Percentiles rank a stretch among this genome's conserved stretches.
Conservation (phyloP, 2,329 filamentous ascomycete species). For the Orbilia blumenaviensis region DNA sequence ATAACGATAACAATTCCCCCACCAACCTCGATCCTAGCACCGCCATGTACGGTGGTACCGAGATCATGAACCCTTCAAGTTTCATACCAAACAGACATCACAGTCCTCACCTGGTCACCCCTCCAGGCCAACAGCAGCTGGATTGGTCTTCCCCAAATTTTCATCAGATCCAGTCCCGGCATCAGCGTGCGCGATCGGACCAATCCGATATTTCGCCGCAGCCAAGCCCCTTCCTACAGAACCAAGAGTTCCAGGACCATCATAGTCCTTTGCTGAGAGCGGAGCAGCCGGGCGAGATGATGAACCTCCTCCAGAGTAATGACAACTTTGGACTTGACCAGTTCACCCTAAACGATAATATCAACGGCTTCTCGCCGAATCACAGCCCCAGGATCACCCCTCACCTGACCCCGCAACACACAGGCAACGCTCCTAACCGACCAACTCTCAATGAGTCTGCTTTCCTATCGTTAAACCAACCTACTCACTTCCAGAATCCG, state of each 20-base stretch:
- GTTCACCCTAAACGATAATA: constrained; percentile 56
- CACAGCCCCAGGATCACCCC: constrained; percentile 56
- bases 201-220: constrained; percentile 57
- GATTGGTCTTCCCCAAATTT: constrained; percentile 51
- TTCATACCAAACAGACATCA: constrained; percentile 44
- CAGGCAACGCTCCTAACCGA: constrained; percentile 54
- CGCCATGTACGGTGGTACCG: constrained; percentile 49
- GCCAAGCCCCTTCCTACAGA: constrained; percentile 55
- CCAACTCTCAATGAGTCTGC: constrained; percentile 55
- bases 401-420: constrained; percentile 54
- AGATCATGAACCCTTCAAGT: constrained; percentile 50
- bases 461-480: constrained; percentile 54
- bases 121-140: constrained; percentile 37
- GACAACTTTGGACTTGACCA: constrained; percentile 56
- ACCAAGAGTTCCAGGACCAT: constrained; percentile 56
- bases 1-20: constrained; percentile 46
- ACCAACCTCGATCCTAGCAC: constrained; percentile 42
- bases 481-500: constrained; percentile 44
- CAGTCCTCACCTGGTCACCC: constrained; percentile 44
- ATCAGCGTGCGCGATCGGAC: constrained; percentile 52
- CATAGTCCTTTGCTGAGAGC: constrained; percentile 55
- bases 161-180: constrained; percentile 48
- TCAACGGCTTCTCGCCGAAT: constrained; percentile 50
- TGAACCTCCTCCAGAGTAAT: constrained; percentile 57
- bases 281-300: constrained; percentile 56